Base-by-base conservation (phyloP, 768 basidiomycete genomes). In the Cystofilobasidium capitatum region DNA sequence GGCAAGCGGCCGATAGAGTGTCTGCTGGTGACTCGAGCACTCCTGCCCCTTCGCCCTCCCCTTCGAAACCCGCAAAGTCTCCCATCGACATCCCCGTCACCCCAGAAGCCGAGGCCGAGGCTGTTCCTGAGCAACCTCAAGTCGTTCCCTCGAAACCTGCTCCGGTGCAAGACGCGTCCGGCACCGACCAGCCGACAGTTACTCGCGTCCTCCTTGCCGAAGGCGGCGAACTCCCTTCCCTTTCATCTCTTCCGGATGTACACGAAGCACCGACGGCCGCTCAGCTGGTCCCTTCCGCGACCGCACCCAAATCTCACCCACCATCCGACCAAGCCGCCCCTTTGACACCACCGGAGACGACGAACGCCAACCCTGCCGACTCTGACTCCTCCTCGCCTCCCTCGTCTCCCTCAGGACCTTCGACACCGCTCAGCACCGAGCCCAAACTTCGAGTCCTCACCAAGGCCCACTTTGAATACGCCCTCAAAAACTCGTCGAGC, bases 401-500 rank as follows among this genome's bases (percentile, higher is more conserved):
- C 14, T 31, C 59, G 14, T 26, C 40, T 1, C 2, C 6, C 8
- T 12, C 37, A 16, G 22, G 29, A 20, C 8, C 44, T 3, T 33
- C 45, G 14, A 29, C 61, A 14, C 17, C 31, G 42, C 13, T 31
- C 13, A 60, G 47, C 31, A 47, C 59, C 16, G 35, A 51, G 42
- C 14, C 58, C 36, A 75, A 71, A 44, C 65, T 61, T 68, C 81
- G 86, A 35, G 74, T 79, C 45, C 79, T 88, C 16, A 76, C 77
- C 61, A 75, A 79, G 66, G 83, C 80, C 65, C 88, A 97, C 73
- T 96, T 97, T 74, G 80, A 80, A 26, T 86, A 88, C 73, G 92
- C 93, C 0, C 80, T 96, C 66, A 85, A 83, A 71, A 91, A 97
- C 77, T 92, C 94, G 70, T 87, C 88, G 2, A 89, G 92, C 16